Evolutionary conservation across 1,139 yeast species (phyloP).

Genomic region (Zygotorulaspora mrakii): DNA sequence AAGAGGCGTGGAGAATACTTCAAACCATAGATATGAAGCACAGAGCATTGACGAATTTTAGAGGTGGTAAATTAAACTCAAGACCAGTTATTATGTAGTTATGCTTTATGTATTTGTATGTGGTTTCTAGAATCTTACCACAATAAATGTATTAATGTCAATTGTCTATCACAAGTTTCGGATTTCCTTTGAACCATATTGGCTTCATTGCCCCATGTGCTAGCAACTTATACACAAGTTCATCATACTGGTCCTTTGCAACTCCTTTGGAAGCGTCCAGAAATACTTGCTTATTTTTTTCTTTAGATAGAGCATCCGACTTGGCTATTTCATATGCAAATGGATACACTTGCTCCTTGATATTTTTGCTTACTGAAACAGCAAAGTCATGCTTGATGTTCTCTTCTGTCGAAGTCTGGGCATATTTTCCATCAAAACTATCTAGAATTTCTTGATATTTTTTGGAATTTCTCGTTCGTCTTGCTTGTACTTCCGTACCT

Average conservation of each 20-base stretch:
- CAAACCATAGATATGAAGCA: constrained; percentile 62
- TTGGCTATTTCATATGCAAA: constrained; percentile 27
- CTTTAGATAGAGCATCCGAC: constrained; percentile 19
- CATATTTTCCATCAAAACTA: constrained; percentile 18
- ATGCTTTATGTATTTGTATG: neutral
- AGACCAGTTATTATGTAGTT: constrained; percentile 36
- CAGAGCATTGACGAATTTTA: constrained; percentile 66
- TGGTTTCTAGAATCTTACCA: constrained; percentile 5
- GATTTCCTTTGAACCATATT: constrained; percentile 25
- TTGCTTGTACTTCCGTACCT: constrained; percentile 10
- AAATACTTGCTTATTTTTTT: constrained; percentile 21
- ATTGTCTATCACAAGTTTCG: constrained; percentile 18
- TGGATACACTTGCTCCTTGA: constrained; percentile 26
- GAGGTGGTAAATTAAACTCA: constrained; percentile 58
- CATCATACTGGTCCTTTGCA: constrained; percentile 14
- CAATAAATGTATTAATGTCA: constrained; percentile 15
- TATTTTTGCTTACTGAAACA: constrained; percentile 12
- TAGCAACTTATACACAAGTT: constrained; percentile 17
- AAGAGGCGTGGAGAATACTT: constrained; percentile 86
- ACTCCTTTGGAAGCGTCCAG: constrained; percentile 13
- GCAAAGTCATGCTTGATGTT: constrained; percentile 16
- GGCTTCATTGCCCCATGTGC: constrained; percentile 22
- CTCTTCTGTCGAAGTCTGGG: constrained; percentile 16
- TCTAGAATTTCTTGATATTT: constrained; percentile 25
- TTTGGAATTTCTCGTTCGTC: constrained; percentile 32